Conservation (phyloP, 345 rosid species). For the Salix koriyanagi region DNA sequence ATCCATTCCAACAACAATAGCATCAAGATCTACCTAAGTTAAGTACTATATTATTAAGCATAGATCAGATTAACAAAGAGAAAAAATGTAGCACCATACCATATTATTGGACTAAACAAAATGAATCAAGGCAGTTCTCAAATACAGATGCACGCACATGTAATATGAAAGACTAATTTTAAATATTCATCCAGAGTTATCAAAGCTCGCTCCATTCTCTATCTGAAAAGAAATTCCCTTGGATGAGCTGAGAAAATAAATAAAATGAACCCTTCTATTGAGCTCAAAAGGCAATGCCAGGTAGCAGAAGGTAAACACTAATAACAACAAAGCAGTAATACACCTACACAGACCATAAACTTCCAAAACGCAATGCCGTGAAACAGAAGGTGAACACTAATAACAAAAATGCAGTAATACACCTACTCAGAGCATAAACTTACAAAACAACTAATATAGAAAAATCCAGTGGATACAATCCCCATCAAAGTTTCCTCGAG, state of each 20-base stretch:
- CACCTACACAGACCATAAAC: background rate
- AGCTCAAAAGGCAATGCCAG: background rate
- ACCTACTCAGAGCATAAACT: background rate
- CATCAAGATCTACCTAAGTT: constrained; percentile 79
- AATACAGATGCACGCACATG: background rate
- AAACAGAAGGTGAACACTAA: background rate
- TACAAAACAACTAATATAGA: constrained; percentile 1
- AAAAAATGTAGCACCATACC: background rate
- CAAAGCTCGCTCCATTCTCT: background rate
- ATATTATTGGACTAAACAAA: background rate
- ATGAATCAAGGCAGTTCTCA: background rate
- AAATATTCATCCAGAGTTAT: background rate
- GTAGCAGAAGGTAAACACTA: background rate
- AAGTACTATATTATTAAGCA: constrained; percentile 33
- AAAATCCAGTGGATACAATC: constrained; percentile 67
- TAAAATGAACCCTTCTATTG: background rate
- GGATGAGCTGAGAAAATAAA: background rate
- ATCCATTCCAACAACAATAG: constrained; percentile 89
- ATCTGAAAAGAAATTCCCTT: background rate
- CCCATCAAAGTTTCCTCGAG: constrained; percentile 66
- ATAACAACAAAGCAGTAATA: background rate
- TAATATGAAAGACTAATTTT: background rate
- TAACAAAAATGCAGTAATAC: background rate
- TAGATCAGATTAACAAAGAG: background rate
- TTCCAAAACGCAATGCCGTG: background rate